A percentile compares a stretch with the other conserved stretches of the same genome.
Conservation (phyloP, 2,329 filamentous ascomycete genomes). For the Ceratocystis diversiconidia region DNA sequence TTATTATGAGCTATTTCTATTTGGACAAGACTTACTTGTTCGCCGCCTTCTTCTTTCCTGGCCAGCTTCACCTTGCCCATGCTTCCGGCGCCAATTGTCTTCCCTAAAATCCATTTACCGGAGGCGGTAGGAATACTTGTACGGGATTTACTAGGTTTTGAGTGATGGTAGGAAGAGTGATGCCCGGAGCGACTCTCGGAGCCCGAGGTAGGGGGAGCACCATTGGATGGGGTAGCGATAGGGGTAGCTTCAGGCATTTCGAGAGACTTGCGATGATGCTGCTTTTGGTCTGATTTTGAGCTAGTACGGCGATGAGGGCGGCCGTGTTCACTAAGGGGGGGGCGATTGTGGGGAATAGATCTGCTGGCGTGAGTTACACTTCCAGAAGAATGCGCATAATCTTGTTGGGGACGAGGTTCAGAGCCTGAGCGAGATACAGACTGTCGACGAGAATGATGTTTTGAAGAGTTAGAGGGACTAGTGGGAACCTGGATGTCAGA, state of each 20-base stretch:
- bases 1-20: not conserved
- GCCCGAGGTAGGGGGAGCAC: not conserved
- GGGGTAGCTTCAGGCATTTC: constrained; percentile 16
- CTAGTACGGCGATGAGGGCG: constrained; percentile 16
- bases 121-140: constrained; percentile 83
- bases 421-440: constrained; percentile 14
- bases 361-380: constrained; percentile 12
- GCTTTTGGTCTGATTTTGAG: constrained; percentile 14
- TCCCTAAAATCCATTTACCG: constrained; percentile 87
- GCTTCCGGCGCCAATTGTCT: constrained; percentile 92
- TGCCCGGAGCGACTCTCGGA: constrained; percentile 12
- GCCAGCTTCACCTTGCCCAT: constrained; percentile 99
- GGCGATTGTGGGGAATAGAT: constrained; percentile 11
- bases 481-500: constrained; percentile 10
- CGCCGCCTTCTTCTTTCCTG: constrained; percentile 73
- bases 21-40: constrained; percentile 50
- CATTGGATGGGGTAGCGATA: not conserved
- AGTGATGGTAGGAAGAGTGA: constrained; percentile 15
- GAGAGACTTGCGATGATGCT: constrained; percentile 11
- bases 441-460: constrained; percentile 11
- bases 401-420: constrained; percentile 16
- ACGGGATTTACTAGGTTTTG: constrained; percentile 41
- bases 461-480: constrained; percentile 9
- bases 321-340: constrained; percentile 18
- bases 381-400: constrained; percentile 17